These are phyloP conservation scores for Mucor plumbeus DNA, from an alignment of 371 early-diverging fungal genomes.

Conservation along the genomic window DNA sequence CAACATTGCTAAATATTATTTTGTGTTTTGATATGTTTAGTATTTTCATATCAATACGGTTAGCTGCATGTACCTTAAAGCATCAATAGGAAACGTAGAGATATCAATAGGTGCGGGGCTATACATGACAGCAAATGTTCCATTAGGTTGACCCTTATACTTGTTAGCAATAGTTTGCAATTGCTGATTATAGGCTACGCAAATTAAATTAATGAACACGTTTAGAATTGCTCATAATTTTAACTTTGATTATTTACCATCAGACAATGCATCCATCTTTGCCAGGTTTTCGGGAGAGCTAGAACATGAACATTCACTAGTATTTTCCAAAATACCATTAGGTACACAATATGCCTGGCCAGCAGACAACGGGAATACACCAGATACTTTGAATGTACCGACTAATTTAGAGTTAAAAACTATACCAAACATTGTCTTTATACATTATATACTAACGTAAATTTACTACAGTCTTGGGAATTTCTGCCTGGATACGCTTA, in stretches of 20 bases:
- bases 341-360: conserved; percentile 25
- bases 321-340: conserved; percentile 20
- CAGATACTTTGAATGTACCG: conserved; percentile 29
- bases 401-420: conserved; percentile 8
- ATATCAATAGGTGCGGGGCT: conserved; percentile 30
- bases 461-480: conserved; percentile 37
- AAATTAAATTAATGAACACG: background rate
- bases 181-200: conserved; percentile 16
- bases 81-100: conserved; percentile 29
- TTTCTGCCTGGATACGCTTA: conserved; percentile 22
- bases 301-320: conserved; percentile 23
- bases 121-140: conserved; percentile 35
- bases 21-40: background rate
- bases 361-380: conserved; percentile 22
- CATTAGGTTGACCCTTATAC: conserved; percentile 14
- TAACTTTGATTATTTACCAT: conserved; percentile 12
- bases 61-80: conserved; percentile 21
- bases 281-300: conserved; percentile 18
- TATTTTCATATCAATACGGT: background rate
- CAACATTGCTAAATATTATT: conserved; percentile 12
- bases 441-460: conserved; percentile 21
- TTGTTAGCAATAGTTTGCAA: conserved; percentile 23
- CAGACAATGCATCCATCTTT: conserved; percentile 25
- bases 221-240: background rate
- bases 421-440: background rate